Evolutionary conservation across 2,329 filamentous ascomycete species (phyloP).

Genomic region (Chaetomiaceae sp.): DNA sequence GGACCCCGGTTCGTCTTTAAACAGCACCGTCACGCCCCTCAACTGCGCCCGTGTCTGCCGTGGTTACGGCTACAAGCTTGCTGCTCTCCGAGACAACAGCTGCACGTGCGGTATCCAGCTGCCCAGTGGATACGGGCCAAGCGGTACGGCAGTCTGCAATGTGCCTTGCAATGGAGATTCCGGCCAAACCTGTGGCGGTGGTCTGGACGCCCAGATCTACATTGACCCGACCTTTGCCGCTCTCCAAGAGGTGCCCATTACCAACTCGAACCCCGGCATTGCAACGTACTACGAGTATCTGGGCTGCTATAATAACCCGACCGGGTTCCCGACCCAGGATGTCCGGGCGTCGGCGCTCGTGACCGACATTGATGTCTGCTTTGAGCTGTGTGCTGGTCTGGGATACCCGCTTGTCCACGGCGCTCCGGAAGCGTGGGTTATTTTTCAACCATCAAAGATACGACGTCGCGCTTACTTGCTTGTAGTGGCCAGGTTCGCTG

Average conservation of each 20-base stretch:
- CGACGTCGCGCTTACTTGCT: not conserved
- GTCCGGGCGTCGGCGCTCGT: constrained; percentile 5
- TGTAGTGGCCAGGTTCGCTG: constrained; percentile 11
- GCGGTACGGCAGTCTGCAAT: constrained; percentile 7
- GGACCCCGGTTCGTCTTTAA: constrained; percentile 22
- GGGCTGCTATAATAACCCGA: constrained; percentile 29
- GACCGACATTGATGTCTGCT: constrained; percentile 13
- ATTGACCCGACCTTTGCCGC: constrained; percentile 29
- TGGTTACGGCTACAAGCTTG: constrained; percentile 28
- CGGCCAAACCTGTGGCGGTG: constrained; percentile 29
- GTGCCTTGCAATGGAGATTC: constrained; percentile 27
- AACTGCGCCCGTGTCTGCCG: constrained; percentile 28
- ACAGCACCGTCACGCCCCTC: constrained; percentile 28
- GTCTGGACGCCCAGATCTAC: constrained; percentile 24
- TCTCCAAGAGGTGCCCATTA: not conserved
- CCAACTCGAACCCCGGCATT: constrained; percentile 1
- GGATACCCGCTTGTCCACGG: constrained; percentile 20
- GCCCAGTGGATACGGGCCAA: not conserved
- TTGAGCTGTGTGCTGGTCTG: constrained; percentile 16
- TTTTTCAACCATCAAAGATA: no score
- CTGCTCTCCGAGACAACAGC: constrained; percentile 21
- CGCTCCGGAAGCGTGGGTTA: constrained; percentile 2
- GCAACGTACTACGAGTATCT: constrained; percentile 23
- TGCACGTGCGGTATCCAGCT: constrained; percentile 29
- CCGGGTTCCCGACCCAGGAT: constrained; percentile 9